Evolutionary conservation across 441 rosid genomes (phyloP).

Genomic region (Corymbia citriodora): DNA sequence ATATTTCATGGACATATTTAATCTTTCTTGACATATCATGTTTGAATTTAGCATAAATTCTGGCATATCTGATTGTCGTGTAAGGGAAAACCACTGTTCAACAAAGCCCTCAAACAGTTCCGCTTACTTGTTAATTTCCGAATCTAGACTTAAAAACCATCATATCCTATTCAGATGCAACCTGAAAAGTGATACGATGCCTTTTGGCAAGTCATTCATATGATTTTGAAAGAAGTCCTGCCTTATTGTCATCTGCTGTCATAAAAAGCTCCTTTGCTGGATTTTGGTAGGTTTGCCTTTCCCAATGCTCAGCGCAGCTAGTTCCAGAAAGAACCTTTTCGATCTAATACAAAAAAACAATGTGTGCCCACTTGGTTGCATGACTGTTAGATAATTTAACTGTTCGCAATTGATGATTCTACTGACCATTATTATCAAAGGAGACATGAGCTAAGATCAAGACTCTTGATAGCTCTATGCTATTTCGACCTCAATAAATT

Average conservation of each 20-base stretch:
- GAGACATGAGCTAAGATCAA: background rate
- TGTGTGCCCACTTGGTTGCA: background rate
- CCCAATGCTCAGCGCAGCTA: background rate
- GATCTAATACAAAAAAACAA: too few relatives aligned
- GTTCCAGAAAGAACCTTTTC: too few relatives aligned
- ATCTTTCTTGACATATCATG: background rate
- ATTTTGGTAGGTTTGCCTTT: background rate
- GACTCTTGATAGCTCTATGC: background rate
- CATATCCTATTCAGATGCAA: background rate
- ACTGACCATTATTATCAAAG: background rate
- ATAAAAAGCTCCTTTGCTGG: background rate
- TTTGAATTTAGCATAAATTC: background rate
- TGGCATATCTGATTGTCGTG: background rate
- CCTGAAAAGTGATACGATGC: background rate
- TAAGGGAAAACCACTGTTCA: background rate
- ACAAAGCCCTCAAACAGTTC: background rate
- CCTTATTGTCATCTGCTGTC: background rate
- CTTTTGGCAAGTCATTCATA: background rate
- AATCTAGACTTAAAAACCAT: background rate
- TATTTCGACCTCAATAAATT: background rate
- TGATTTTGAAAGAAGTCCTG: background rate
- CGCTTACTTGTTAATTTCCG: background rate
- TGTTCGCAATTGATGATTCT: background rate
- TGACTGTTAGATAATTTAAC: background rate
- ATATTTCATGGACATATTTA: background rate